phyloP scores from a whole-genome alignment of 2,329 filamentous ascomycete species.

The Penicillium sp. region DNA sequence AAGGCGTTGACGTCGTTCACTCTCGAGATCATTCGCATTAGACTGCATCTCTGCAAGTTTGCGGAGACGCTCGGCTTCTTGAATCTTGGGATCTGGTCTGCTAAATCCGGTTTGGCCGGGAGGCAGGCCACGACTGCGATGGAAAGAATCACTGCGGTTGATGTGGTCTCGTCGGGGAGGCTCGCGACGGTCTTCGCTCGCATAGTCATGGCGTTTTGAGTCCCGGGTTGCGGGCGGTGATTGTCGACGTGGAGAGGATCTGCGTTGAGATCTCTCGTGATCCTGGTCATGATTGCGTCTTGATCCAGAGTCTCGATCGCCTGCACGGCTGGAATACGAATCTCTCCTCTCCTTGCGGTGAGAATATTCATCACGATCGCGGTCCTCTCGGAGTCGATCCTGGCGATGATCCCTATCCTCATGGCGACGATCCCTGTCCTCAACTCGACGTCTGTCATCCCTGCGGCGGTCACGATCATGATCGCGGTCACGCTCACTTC shows the following conservation, averaged over 20 bases:
- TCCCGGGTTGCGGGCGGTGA: slow-evolving; percentile 21
- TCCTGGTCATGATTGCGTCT: slow-evolving; percentile 18
- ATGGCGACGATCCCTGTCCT: slow-evolving; percentile 10
- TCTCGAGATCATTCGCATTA: slow-evolving; percentile 62
- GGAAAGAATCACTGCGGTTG: slow-evolving; percentile 14
- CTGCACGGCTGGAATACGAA: slow-evolving; percentile 14
- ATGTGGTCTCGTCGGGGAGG: slow-evolving; percentile 19
- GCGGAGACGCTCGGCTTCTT: slow-evolving; percentile 28
- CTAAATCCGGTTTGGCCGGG: slow-evolving; percentile 9
- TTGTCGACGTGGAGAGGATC: slow-evolving; percentile 12
- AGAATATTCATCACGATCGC: slow-evolving; percentile 10
- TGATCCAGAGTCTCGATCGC: slow-evolving; percentile 19
- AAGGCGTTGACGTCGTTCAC: slow-evolving; percentile 63
- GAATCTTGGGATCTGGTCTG: slow-evolving; percentile 19
- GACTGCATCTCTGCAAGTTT: slow-evolving; percentile 69
- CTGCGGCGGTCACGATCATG: slow-evolving; percentile 17
- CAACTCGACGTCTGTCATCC: slow-evolving; percentile 14
- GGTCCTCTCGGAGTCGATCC: slow-evolving; percentile 10
- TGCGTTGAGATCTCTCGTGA: slow-evolving; percentile 18
- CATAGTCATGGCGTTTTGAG: slow-evolving; percentile 8
- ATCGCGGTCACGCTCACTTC: slow-evolving; percentile 20
- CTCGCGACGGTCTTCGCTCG: slow-evolving; percentile 14
- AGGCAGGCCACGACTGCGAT: slow-evolving; percentile 13
- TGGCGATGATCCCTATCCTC: slow-evolving; percentile 2
- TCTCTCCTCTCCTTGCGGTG: slow-evolving; percentile 19